Conservation (phyloP, 768 basidiomycete genomes). For the Mycena galopus region DNA sequence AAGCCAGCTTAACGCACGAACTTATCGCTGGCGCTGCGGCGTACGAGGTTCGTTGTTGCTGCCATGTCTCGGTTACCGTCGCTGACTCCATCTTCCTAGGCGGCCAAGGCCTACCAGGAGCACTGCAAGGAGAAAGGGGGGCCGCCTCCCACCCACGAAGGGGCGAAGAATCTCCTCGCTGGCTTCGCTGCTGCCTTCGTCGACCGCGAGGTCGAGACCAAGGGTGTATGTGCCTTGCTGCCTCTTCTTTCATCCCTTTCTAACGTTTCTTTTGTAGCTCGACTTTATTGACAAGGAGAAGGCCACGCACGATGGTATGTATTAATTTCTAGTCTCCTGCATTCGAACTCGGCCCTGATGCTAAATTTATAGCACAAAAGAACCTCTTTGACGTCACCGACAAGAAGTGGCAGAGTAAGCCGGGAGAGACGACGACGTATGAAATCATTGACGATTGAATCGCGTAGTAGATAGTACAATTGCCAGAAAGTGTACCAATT, state of each 20-base stretch:
- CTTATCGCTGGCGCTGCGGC: conserved; percentile 76
- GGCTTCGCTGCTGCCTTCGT: conserved; percentile 57
- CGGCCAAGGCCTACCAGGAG: conserved; percentile 68
- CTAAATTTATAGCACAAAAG: no score
- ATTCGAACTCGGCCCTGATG: no score
- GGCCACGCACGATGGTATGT: conserved; percentile 15
- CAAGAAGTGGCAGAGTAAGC: no score
- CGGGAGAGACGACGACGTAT: no score
- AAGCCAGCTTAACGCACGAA: conserved; percentile 73
- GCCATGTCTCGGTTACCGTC: no score
- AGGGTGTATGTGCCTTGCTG: conserved; percentile 53
- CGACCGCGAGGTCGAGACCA: conserved; percentile 60
- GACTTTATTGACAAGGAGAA: conserved; percentile 7
- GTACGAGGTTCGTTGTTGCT: conserved; percentile 69
- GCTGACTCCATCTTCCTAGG: no score
- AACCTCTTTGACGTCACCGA: no score
- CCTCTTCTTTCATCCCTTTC: no score
- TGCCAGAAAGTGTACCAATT: no score
- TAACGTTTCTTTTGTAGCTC: not conserved
- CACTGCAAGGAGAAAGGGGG: conserved; percentile 59
- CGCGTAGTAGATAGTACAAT: no score
- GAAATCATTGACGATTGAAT: no score
- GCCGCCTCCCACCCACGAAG: conserved; percentile 52
- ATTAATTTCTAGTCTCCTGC: no score
- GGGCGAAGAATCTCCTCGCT: conserved; percentile 62